Conservation (phyloP, 345 rosid species). For the Salix viminalis region DNA sequence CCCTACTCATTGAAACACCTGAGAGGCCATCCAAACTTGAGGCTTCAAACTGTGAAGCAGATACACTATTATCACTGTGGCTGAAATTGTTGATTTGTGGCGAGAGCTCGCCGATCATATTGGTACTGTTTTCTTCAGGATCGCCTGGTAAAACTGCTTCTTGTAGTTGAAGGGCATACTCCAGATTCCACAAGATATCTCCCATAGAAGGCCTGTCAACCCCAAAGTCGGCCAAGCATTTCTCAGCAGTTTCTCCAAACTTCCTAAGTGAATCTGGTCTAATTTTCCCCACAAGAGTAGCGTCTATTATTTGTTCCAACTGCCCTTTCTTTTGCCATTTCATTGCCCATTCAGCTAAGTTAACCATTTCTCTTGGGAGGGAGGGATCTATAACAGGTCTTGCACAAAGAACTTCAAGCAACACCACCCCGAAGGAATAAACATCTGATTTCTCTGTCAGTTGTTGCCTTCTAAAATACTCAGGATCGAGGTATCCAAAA, state of each 20-base stretch:
- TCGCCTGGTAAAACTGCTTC: slow-evolving; percentile 53
- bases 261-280: slow-evolving; percentile 68
- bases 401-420: slow-evolving; percentile 91
- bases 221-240: slow-evolving; percentile 79
- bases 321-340: slow-evolving; percentile 83
- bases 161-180: slow-evolving; percentile 81
- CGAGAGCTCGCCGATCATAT: slow-evolving; percentile 63
- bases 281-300: slow-evolving; percentile 52
- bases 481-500: slow-evolving; percentile 88
- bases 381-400: slow-evolving; percentile 89
- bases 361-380: slow-evolving; percentile 84
- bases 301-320: slow-evolving; percentile 71
- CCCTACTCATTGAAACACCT: slow-evolving; percentile 64
- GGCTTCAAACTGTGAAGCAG: slow-evolving; percentile 35
- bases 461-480: slow-evolving; percentile 85
- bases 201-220: slow-evolving; percentile 86
- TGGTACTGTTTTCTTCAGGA: slow-evolving; percentile 67
- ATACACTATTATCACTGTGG: slow-evolving; percentile 34
- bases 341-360: slow-evolving; percentile 94
- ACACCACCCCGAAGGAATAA: slow-evolving; percentile 87
- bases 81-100: slow-evolving; percentile 48
- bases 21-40: slow-evolving; percentile 49
- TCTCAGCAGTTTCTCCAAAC: slow-evolving; percentile 84
- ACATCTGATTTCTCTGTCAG: slow-evolving; percentile 86
- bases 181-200: slow-evolving; percentile 89